These are phyloP conservation scores for carrot (Daucus carota) DNA, from an alignment of 129 eudicot genomes.

Conservation along the genomic window DH1_v3.0 NC_030386.2:23501501-23502000, in stretches of 20 bases:
- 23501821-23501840: neutral
- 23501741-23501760: neutral
- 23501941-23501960: conserved; percentile 21
- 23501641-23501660: too few relatives aligned
- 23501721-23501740: neutral
- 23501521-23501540: too few relatives aligned
- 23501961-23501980: conserved; percentile 13
- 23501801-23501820: neutral
- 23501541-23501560: too few relatives aligned
- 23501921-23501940: neutral
- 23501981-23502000: conserved; percentile 5
- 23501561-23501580: too few relatives aligned
- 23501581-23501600: too few relatives aligned
- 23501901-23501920: neutral
- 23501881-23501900: neutral
- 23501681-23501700: neutral
- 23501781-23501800: neutral
- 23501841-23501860: conserved; percentile 1
- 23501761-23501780: neutral
- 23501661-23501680: too few relatives aligned
- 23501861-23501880: neutral
- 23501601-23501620: too few relatives aligned
- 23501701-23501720: neutral
- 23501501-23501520: too few relatives aligned
- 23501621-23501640: too few relatives aligned